These are phyloP conservation scores for Colletotrichum sublineola DNA, from an alignment of 2,329 filamentous ascomycete genomes.

Conservation along the genomic window DNA sequence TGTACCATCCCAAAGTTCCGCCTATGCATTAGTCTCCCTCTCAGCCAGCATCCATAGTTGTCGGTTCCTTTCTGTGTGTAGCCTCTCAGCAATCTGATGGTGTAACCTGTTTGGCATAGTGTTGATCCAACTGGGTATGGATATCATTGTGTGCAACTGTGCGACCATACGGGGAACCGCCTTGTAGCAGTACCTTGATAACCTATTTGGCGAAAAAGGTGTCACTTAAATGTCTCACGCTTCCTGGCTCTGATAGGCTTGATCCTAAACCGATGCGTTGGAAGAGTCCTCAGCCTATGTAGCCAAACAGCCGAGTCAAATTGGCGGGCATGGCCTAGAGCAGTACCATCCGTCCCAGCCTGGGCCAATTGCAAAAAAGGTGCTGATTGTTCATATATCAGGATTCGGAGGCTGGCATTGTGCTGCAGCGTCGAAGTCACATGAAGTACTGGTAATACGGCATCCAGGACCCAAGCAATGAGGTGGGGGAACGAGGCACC, in stretches of 20 bases:
- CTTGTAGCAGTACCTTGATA: neutral
- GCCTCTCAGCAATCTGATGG: conserved; percentile 30
- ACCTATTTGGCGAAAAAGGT: conserved; percentile 20
- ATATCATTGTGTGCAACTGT: too few relatives aligned
- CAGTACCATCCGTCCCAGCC: neutral
- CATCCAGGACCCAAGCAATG: conserved; percentile 28
- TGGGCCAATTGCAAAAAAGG: neutral
- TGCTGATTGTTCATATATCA: neutral
- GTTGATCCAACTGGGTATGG: too few relatives aligned
- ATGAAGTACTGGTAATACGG: conserved; percentile 16
- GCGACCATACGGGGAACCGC: too few relatives aligned
- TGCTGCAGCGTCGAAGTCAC: conserved; percentile 29
- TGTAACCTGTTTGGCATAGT: conserved; percentile 18
- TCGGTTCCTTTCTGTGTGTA: conserved; percentile 25
- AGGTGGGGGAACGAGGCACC: conserved; percentile 27
- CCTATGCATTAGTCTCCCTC: conserved; percentile 24
- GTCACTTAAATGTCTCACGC: conserved; percentile 29
- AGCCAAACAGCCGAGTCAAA: neutral
- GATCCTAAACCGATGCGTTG: conserved; percentile 1
- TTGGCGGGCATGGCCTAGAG: neutral
- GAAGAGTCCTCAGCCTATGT: neutral
- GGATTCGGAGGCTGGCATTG: conserved; percentile 18
- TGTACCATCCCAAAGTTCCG: conserved; percentile 21
- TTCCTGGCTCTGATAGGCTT: conserved; percentile 17
- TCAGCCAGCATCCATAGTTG: neutral